phyloP scores from a whole-genome alignment of 1,139 yeast species.

The Suhomyces bribrorum region DNA sequence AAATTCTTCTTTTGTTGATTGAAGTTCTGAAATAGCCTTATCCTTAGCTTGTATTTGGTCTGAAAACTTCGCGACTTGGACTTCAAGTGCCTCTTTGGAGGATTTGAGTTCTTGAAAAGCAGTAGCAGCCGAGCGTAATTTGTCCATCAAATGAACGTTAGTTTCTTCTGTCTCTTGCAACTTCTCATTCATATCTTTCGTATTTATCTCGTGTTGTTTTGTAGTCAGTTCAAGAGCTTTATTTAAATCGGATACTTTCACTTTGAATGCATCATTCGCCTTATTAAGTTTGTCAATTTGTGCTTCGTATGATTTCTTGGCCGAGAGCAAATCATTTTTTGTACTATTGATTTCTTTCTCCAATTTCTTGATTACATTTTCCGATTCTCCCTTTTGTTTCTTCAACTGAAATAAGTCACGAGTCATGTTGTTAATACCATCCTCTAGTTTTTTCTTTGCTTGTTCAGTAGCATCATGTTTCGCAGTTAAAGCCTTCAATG shows the following conservation, averaged over 20 bases:
- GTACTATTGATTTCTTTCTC: slow-evolving; percentile 39
- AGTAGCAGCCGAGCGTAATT: slow-evolving; percentile 48
- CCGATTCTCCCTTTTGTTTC: slow-evolving; percentile 57
- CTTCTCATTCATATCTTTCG: slow-evolving; percentile 25
- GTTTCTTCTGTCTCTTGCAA: slow-evolving; percentile 34
- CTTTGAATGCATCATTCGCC: slow-evolving; percentile 25
- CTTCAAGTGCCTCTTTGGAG: slow-evolving; percentile 20
- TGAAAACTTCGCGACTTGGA: slow-evolving; percentile 10
- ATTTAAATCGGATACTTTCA: slow-evolving; percentile 26
- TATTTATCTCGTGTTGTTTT: slow-evolving; percentile 16
- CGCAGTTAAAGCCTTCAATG: slow-evolving; percentile 22
- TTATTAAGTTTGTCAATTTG: slow-evolving; percentile 25
- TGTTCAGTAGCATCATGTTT: slow-evolving; percentile 33
- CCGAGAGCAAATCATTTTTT: slow-evolving; percentile 12
- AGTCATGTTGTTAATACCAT: slow-evolving; percentile 88
- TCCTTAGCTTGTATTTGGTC: slow-evolving; percentile 15
- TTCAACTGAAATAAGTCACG: slow-evolving; percentile 72
- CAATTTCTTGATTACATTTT: slow-evolving; percentile 40
- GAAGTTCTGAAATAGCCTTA: slow-evolving; percentile 11
- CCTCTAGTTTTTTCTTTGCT: slow-evolving; percentile 72
- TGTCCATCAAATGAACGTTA: slow-evolving; percentile 42
- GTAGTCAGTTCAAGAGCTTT: slow-evolving; percentile 15
- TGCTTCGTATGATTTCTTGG: slow-evolving; percentile 23
- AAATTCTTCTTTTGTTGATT: slow-evolving; percentile 8
- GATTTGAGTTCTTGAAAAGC: slow-evolving; percentile 43